Evolutionary conservation across 306 rosid genomes (phyloP).

Genomic region (Gynostemma pentaphyllum): DNA sequence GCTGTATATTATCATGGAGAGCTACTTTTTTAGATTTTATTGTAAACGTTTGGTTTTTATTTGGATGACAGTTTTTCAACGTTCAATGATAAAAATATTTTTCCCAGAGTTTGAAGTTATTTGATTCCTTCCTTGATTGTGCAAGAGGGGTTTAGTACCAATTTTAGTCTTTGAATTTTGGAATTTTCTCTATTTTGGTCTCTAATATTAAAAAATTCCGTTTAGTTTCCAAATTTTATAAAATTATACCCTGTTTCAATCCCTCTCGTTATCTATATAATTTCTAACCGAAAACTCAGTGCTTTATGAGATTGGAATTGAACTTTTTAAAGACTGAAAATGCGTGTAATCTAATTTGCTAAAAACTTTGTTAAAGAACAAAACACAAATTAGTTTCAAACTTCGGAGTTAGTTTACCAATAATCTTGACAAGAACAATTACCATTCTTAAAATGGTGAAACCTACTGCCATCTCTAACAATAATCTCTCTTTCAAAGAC

Average conservation of each 20-base stretch:
- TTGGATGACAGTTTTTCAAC: neutral
- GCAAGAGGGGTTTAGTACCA: too few relatives aligned
- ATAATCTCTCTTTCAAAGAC: slow-evolving; percentile 35
- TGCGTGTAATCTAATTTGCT: neutral
- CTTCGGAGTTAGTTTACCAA: slow-evolving; percentile 15
- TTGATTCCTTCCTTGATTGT: too few relatives aligned
- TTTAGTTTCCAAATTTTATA: too few relatives aligned
- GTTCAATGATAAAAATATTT: neutral
- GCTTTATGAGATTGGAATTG: too few relatives aligned
- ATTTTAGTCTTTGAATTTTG: too few relatives aligned
- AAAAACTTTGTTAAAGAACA: neutral
- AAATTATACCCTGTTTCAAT: too few relatives aligned
- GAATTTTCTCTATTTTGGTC: too few relatives aligned
- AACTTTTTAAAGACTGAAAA: neutral
- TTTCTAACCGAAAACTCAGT: too few relatives aligned
- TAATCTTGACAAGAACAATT: slow-evolving; percentile 30
- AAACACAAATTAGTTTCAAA: neutral
- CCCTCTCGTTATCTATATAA: too few relatives aligned
- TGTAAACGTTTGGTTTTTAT: neutral
- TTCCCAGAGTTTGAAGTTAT: too few relatives aligned
- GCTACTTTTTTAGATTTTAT: neutral
- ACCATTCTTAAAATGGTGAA: slow-evolving; percentile 44
- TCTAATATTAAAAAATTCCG: too few relatives aligned
- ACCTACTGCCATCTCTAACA: slow-evolving; percentile 43
- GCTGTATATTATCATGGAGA: neutral